A percentile compares a stretch with the other conserved stretches of the same genome.
These are phyloP conservation scores for Lenzites betulinus DNA, from an alignment of 768 basidiomycete genomes.

Conservation along the genomic window DNA sequence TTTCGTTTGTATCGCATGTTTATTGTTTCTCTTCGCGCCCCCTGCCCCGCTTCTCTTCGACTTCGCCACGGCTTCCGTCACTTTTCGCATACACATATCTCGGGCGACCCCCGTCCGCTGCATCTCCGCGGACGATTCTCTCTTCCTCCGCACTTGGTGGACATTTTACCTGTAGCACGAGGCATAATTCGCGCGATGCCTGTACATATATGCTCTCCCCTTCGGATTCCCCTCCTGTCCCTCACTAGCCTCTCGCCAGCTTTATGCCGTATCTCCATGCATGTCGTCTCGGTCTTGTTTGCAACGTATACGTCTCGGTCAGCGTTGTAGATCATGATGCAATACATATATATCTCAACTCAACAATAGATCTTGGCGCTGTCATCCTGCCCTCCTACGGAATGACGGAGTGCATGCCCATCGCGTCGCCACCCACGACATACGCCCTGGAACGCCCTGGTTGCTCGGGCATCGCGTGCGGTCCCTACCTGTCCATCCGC, in stretches of 20 bases:
- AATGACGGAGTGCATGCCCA: conserved; percentile 59
- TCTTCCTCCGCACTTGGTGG: not conserved
- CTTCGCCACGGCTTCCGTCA: not conserved
- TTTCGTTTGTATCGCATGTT: conserved; percentile 18
- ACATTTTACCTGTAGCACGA: conserved; percentile 17
- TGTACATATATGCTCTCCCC: conserved; percentile 12
- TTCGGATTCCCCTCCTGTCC: not conserved
- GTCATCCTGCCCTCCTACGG: conserved; percentile 60
- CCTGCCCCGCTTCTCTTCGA: not conserved
- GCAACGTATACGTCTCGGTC: not conserved
- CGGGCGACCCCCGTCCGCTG: too few relatives aligned
- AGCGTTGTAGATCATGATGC: not conserved
- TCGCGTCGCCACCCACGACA: conserved; percentile 45
- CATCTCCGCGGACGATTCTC: not conserved
- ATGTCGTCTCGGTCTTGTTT: not conserved
- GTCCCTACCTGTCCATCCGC: conserved; percentile 49
- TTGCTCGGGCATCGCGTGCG: conserved; percentile 50
- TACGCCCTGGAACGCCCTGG: conserved; percentile 50
- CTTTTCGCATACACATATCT: not conserved
- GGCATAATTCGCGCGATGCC: conserved; percentile 29
- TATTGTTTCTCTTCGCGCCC: conserved; percentile 8
- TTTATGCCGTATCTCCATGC: not conserved
- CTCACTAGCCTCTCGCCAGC: not conserved
- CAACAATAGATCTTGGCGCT: conserved; percentile 45
- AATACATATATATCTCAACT: not conserved